phyloP scores from a whole-genome alignment of 257 asterid genomes.

The Solanum pinnatisectum region DNA sequence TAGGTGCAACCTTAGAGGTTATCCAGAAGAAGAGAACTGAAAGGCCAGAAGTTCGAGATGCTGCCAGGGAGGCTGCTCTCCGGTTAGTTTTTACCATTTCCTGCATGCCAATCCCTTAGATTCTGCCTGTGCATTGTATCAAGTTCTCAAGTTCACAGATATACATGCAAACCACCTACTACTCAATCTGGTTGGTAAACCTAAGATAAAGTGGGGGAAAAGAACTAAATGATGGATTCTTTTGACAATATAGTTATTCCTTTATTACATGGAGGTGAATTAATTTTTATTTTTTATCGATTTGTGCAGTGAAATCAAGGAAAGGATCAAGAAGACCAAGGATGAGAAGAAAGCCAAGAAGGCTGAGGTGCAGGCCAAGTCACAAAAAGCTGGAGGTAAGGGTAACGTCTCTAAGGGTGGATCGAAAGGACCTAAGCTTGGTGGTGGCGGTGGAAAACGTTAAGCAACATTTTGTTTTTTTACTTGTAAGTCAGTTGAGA shows the following conservation, averaged over 20 bases:
- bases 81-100: slow-evolving; percentile 23
- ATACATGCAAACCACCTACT: background rate
- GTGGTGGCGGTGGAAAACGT: slow-evolving; percentile 89
- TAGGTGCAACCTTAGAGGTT: slow-evolving; percentile 85
- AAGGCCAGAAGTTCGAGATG: slow-evolving; percentile 89
- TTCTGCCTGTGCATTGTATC: background rate
- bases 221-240: background rate
- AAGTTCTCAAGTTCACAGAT: no score
- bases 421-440: slow-evolving; percentile 65
- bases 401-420: slow-evolving; percentile 39
- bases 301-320: slow-evolving; percentile 66
- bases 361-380: slow-evolving; percentile 53
- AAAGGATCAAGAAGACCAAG: slow-evolving; percentile 78
- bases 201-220: background rate
- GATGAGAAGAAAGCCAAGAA: slow-evolving; percentile 90
- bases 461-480: background rate
- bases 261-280: background rate
- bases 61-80: slow-evolving; percentile 89
- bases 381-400: slow-evolving; percentile 46
- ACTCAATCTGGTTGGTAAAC: background rate
- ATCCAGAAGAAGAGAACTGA: slow-evolving; percentile 76
- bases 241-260: background rate
- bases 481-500: background rate
- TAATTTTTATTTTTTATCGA: background rate
- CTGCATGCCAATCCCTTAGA: background rate